Percentiles rank a stretch among this genome's conserved stretches.
Evolutionary conservation across 176 grass and related monocot species (phyloP).

Genomic region (Tuctoria greenei): DNA sequence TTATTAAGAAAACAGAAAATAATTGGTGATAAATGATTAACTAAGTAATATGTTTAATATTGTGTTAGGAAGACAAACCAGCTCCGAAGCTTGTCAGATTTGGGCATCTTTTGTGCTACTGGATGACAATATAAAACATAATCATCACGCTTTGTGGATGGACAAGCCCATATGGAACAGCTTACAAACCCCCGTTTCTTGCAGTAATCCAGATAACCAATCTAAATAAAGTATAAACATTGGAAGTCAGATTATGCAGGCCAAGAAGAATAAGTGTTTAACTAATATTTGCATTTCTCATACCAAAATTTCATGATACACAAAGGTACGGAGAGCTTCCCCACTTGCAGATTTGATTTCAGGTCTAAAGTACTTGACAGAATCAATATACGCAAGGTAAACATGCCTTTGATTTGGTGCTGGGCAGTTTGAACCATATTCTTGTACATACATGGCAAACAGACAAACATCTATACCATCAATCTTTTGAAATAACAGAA

Average conservation of each 20-base stretch:
- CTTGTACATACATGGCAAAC: slow-evolving; percentile 99
- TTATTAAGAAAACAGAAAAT: slow-evolving; percentile 26
- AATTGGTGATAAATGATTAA: slow-evolving; percentile 26
- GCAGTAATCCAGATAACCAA: slow-evolving; percentile 94
- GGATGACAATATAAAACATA: slow-evolving; percentile 99
- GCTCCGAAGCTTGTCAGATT: slow-evolving; percentile 84
- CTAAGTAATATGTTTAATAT: slow-evolving; percentile 9
- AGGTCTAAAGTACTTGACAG: slow-evolving; percentile 90
- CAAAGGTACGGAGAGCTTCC: slow-evolving; percentile 85
- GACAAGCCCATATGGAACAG: slow-evolving; percentile 97
- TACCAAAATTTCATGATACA: slow-evolving; percentile 99
- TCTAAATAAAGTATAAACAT: slow-evolving; percentile 43
- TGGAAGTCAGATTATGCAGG: slow-evolving; percentile 16
- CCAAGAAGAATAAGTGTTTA: slow-evolving; percentile 17
- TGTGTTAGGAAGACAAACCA: slow-evolving; percentile 48
- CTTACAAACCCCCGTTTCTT: slow-evolving; percentile 84
- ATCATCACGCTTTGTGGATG: slow-evolving; percentile 86
- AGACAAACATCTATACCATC: slow-evolving; percentile 91
- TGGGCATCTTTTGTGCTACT: slow-evolving; percentile 83
- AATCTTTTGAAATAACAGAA: slow-evolving; percentile 93
- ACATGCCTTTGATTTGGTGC: slow-evolving; percentile 78
- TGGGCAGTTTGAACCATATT: slow-evolving; percentile 77
- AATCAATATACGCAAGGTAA: slow-evolving; percentile 98
- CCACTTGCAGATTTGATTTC: slow-evolving; percentile 82
- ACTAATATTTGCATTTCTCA: slow-evolving; percentile 26